Conservation (phyloP, 768 basidiomycete species). For the Coprinopsis sp. region DNA sequence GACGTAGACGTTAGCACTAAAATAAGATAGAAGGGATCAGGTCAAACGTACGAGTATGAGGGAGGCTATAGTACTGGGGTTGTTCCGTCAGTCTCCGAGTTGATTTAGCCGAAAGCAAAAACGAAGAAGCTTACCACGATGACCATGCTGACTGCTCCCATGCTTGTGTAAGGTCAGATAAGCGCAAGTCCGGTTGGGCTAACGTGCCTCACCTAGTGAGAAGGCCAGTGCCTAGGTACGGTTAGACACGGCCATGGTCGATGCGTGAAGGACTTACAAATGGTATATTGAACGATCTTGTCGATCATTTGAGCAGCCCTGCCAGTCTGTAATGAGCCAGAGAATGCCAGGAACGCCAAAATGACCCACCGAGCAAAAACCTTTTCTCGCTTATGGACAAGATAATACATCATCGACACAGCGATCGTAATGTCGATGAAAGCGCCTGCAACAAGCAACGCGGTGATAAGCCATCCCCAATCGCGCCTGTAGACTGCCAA, state of each 20-base stretch:
- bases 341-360: not conserved
- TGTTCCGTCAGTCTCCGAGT: not conserved
- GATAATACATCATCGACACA: not conserved
- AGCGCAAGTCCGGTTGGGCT: not conserved
- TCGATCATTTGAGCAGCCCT: not conserved
- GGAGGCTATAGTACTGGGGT: not conserved
- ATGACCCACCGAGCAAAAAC: not conserved
- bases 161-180: not conserved
- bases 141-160: not conserved
- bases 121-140: not conserved
- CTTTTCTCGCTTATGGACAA: not conserved
- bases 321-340: not conserved
- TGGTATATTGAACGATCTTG: not conserved
- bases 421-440: conserved; percentile 5
- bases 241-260: too few relatives aligned
- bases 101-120: not conserved
- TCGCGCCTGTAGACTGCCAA: not conserved
- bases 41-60: not conserved
- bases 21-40: not conserved
- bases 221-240: not conserved
- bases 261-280: not conserved
- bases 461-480: conserved; percentile 1
- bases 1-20: not conserved
- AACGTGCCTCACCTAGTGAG: not conserved
- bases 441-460: conserved; percentile 1